Evolutionary conservation across 352 stramenopile species (phyloP), one percentile per base, ranked within the genome.

Genomic region (Halophytophthora polymorphica): DNA sequence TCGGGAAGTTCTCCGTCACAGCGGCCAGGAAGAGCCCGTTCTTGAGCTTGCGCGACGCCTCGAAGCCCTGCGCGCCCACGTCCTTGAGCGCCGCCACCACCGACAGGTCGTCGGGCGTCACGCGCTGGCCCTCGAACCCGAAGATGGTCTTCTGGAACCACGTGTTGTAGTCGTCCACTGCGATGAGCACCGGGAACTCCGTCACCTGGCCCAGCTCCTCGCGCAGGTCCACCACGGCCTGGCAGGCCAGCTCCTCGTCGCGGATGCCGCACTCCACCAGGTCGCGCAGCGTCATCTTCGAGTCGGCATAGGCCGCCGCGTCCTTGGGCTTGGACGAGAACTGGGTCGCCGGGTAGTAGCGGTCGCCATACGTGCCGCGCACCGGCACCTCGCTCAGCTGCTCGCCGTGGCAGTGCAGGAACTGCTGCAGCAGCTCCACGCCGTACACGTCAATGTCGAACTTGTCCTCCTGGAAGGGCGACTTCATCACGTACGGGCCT

Each of bases 161-260:
- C 57, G 64, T 80, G 69, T 93, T 95, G 80, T 93, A 95, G 64
- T 95, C 83, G 64, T 95, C 85, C 14, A 95, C 73, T 12, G 85
- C 85, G 49, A 95, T 86, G 11, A 95, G 62, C 55, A 95, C 85
- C 6, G 81, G 79, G 60, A 89, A 90, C 61, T 95, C 83, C 25
- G 79, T 92, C 29, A 85, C 77, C 53, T 86, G 66, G 40, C 76
- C 74, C 36, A 95, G 61, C 60, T 95, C 85, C 14, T 66, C 61
- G 39, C 83, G 85, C 41, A 95, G 65, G 53, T 95, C 85, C 39
- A 88, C 77, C 48, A 95, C 77, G 1, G 81, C 85, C 19, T 80
- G 65, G 52, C 80, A 95, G 50, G 85, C 74, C 23, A 95, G 64
- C 28, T 93, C 80, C 31, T 95, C 85, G 42, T 95, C 81, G 41